These are phyloP conservation scores for Xanthoceras sorbifolium DNA, from an alignment of 345 rosid genomes.

Conservation along the genomic window DNA sequence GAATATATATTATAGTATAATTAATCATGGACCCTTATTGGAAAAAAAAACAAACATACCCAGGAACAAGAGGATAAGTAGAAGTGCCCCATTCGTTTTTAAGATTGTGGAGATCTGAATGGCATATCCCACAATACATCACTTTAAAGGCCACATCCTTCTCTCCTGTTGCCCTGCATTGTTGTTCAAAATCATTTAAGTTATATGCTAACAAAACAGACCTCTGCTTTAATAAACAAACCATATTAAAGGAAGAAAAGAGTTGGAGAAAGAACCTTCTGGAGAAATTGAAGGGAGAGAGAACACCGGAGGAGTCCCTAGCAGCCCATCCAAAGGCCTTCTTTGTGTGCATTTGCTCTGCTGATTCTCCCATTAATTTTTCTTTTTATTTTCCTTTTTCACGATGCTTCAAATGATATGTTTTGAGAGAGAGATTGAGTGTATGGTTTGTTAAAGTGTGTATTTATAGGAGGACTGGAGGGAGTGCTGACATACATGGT, in stretches of 20 bases:
- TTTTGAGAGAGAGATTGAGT: not conserved
- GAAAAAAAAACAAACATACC: conserved; percentile 21
- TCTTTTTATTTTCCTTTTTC: conserved; percentile 3
- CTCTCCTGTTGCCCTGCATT: conserved; percentile 29
- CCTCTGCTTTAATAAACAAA: too few species aligned
- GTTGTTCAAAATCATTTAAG: too few species aligned
- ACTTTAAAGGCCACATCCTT: conserved; percentile 41
- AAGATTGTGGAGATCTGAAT: conserved; percentile 37
- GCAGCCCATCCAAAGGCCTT: conserved; percentile 66
- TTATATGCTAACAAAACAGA: too few species aligned
- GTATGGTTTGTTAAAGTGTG: not conserved
- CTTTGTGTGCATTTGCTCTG: conserved; percentile 32
- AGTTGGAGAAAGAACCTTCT: conserved; percentile 39
- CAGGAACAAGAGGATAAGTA: conserved; percentile 43
- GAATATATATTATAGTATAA: too few species aligned
- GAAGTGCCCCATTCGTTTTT: conserved; percentile 48
- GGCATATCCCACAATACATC: conserved; percentile 48
- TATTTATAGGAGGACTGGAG: not conserved
- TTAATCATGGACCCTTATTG: too few species aligned
- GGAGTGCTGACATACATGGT: not conserved
- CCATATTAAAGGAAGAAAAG: not conserved
- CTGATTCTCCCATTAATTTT: conserved; percentile 6
- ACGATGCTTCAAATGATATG: too few species aligned
- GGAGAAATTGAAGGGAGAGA: conserved; percentile 62
- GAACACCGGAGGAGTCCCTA: conserved; percentile 54